A percentile compares a stretch with the other conserved stretches of the same genome.
Evolutionary conservation across 805 yeast genomes (phyloP).

Genomic region (Ogataea degrootiae): DNA sequence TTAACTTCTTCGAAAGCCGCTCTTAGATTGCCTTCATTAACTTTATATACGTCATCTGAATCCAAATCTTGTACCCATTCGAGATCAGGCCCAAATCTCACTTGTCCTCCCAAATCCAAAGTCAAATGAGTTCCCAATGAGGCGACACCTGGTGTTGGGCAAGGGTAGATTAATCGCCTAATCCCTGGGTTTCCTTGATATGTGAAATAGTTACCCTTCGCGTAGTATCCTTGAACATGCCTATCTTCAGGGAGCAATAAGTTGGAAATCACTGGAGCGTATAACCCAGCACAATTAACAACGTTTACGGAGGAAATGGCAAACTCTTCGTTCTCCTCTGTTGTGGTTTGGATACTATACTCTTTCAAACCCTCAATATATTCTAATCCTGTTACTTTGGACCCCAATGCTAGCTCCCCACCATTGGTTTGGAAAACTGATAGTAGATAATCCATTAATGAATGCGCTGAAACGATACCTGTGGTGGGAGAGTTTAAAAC

Average conservation of each 20-base stretch:
- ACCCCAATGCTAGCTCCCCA: constrained; percentile 62
- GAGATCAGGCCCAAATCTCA: constrained; percentile 84
- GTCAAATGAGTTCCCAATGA: constrained; percentile 89
- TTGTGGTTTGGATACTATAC: constrained; percentile 28
- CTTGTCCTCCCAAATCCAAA: constrained; percentile 71
- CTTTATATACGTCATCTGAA: constrained; percentile 40
- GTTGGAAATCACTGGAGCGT: constrained; percentile 70
- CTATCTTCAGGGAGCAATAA: constrained; percentile 60
- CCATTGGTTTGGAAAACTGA: constrained; percentile 49
- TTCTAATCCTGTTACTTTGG: constrained; percentile 45
- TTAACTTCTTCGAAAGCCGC: constrained; percentile 55
- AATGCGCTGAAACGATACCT: constrained; percentile 82
- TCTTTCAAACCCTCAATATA: constrained; percentile 22
- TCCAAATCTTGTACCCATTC: constrained; percentile 58
- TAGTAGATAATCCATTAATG: constrained; percentile 56
- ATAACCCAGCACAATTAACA: constrained; percentile 75
- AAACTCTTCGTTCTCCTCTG: constrained; percentile 29
- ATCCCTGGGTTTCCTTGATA: constrained; percentile 42
- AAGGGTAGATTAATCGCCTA: constrained; percentile 66
- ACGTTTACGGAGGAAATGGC: constrained; percentile 50
- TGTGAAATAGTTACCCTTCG: constrained; percentile 80
- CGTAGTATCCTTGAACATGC: constrained; percentile 58
- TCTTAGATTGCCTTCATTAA: constrained; percentile 43
- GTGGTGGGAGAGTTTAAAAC: constrained; percentile 73
- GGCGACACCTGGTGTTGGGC: constrained; percentile 64